These are phyloP conservation scores for Suillus hirtellus DNA, from an alignment of 768 basidiomycete genomes.

Conservation along the genomic window DNA sequence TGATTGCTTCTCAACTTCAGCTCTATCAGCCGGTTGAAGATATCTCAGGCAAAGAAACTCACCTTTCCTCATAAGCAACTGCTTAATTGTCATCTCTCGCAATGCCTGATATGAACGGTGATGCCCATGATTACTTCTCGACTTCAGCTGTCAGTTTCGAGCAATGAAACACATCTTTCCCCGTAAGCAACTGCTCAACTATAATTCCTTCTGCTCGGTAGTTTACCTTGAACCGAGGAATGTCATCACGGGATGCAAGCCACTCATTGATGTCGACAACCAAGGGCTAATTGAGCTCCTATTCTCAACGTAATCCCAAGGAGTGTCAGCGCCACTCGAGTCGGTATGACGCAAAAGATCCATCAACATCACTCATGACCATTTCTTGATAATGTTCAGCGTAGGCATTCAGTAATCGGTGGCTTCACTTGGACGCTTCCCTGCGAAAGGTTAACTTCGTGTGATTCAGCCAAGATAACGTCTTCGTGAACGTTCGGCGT, in stretches of 20 bases:
- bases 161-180: background rate
- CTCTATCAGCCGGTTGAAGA: too few relatives aligned
- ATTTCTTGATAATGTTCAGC: background rate
- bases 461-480: background rate
- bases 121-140: background rate
- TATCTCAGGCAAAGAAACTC: too few relatives aligned
- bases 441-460: background rate
- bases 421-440: background rate
- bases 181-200: background rate
- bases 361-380: background rate
- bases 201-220: background rate
- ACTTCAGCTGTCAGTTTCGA: background rate
- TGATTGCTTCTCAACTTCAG: background rate
- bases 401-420: background rate
- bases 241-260: background rate
- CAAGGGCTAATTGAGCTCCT: background rate
- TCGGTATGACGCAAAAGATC: background rate
- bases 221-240: background rate
- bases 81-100: too few relatives aligned
- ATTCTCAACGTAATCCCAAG: background rate
- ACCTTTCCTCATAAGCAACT: slow-evolving; percentile 2
- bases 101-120: background rate
- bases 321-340: background rate
- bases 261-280: background rate
- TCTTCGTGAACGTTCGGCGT: background rate